phyloP scores from a whole-genome alignment of 1,284 basidiomycete species.

The Dichomitus squalens region DNA sequence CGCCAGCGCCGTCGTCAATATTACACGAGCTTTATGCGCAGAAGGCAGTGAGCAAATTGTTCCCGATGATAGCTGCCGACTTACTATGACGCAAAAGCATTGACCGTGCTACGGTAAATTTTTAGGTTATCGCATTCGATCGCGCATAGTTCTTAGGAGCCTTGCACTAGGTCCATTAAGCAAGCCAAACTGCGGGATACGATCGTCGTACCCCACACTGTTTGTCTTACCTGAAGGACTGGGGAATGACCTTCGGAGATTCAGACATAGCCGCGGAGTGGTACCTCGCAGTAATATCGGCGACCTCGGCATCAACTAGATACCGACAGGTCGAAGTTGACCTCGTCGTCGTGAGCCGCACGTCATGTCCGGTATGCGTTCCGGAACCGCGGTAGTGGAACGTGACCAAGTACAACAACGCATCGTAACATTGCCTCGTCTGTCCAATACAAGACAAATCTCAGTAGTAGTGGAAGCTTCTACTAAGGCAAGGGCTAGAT shows the following conservation, averaged over 20 bases:
- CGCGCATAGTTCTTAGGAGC: not conserved
- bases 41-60: not conserved
- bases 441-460: not conserved
- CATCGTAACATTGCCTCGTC: not conserved
- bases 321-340: not conserved
- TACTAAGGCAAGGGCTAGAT: not conserved
- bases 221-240: not conserved
- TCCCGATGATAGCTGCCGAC: not conserved
- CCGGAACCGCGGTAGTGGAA: not conserved
- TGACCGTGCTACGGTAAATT: not conserved
- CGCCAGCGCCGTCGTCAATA: slow-evolving; percentile 1
- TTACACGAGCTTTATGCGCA: not conserved
- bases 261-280: too few relatives aligned
- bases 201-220: slow-evolving; percentile 3
- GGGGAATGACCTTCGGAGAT: not conserved
- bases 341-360: slow-evolving; percentile 11
- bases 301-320: not conserved
- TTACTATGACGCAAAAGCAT: not conserved
- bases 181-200: not conserved
- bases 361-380: slow-evolving; percentile 4
- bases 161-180: not conserved
- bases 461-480: not conserved
- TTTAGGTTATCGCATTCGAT: not conserved
- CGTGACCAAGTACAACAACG: not conserved
- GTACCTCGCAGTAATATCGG: too few relatives aligned